phyloP scores from a whole-genome alignment of 441 rosid genomes.

The Daphne laureola region DNA sequence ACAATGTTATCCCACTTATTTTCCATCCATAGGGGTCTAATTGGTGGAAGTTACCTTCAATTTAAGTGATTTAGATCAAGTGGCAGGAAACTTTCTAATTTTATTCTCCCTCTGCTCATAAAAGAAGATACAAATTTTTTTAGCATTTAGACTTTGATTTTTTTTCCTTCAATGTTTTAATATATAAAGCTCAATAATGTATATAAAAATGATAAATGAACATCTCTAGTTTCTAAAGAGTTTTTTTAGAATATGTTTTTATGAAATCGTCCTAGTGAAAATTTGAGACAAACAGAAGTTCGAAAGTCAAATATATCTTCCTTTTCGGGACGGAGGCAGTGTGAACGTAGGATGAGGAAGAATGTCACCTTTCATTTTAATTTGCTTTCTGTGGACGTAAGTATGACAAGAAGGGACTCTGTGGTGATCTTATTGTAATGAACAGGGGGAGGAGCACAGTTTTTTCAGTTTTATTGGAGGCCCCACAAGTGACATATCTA shows the following conservation, averaged over 20 bases:
- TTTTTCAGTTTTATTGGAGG: constrained; percentile 21
- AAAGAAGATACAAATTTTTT: too few species aligned
- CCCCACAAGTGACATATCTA: constrained; percentile 16
- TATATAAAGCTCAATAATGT: too few species aligned
- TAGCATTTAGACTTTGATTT: too few species aligned
- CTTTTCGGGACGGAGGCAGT: too few species aligned
- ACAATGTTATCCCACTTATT: neutral
- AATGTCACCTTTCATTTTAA: neutral
- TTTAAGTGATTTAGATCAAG: constrained; percentile 4
- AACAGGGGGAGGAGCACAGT: constrained; percentile 36
- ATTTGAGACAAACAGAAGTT: too few species aligned
- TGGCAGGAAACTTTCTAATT: neutral
- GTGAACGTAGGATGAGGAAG: neutral
- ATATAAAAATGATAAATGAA: too few species aligned
- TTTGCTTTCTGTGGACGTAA: constrained; percentile 6
- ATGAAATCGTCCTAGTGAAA: too few species aligned
- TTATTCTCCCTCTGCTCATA: too few species aligned
- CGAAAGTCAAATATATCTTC: too few species aligned
- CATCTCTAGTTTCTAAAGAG: too few species aligned
- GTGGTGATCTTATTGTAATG: constrained; percentile 6
- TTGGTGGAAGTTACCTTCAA: constrained; percentile 8
- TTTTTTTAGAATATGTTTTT: too few species aligned
- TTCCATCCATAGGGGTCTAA: constrained; percentile 5
- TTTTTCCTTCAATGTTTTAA: too few species aligned
- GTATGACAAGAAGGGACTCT: constrained; percentile 1